Percentiles rank a stretch among this genome's conserved stretches.
Conservation (phyloP, 306 rosid species). For the Prinsepia uniflora region DNA sequence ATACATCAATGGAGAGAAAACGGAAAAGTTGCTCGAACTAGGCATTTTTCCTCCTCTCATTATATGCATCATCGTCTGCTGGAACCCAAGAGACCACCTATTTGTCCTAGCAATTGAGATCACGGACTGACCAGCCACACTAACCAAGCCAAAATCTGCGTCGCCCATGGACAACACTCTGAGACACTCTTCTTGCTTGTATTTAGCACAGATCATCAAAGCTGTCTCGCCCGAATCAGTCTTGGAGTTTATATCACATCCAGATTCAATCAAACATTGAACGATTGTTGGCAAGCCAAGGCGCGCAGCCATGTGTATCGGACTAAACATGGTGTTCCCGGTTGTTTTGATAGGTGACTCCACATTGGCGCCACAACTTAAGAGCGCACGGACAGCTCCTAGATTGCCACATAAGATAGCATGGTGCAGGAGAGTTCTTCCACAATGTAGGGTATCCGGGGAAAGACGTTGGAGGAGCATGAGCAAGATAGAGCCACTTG, state of each 20-base stretch:
- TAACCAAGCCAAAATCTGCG: slow-evolving; percentile 80
- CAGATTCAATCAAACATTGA: slow-evolving; percentile 63
- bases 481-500: slow-evolving; percentile 62
- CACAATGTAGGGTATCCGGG: slow-evolving; percentile 36
- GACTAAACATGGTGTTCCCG: slow-evolving; percentile 51
- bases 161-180: slow-evolving; percentile 58
- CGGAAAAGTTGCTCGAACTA: slow-evolving; percentile 51
- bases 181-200: slow-evolving; percentile 63
- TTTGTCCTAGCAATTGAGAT: slow-evolving; percentile 57
- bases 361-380: slow-evolving; percentile 53
- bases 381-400: slow-evolving; percentile 57
- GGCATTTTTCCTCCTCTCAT: slow-evolving; percentile 53
- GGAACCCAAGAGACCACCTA: slow-evolving; percentile 69
- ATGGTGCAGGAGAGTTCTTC: slow-evolving; percentile 87
- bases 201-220: slow-evolving; percentile 64
- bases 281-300: slow-evolving; percentile 54
- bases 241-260: slow-evolving; percentile 65
- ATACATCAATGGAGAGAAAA: slow-evolving; percentile 55
- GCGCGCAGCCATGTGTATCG: slow-evolving; percentile 84
- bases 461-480: slow-evolving; percentile 57
- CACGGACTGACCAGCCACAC: slow-evolving; percentile 56
- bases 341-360: slow-evolving; percentile 57
- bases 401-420: slow-evolving; percentile 74
- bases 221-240: slow-evolving; percentile 77
- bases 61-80: slow-evolving; percentile 43